Evolutionary conservation across 257 asterid species (phyloP), one percentile per base, ranked within the genome.

Genomic region (Gentiana dahurica): DNA sequence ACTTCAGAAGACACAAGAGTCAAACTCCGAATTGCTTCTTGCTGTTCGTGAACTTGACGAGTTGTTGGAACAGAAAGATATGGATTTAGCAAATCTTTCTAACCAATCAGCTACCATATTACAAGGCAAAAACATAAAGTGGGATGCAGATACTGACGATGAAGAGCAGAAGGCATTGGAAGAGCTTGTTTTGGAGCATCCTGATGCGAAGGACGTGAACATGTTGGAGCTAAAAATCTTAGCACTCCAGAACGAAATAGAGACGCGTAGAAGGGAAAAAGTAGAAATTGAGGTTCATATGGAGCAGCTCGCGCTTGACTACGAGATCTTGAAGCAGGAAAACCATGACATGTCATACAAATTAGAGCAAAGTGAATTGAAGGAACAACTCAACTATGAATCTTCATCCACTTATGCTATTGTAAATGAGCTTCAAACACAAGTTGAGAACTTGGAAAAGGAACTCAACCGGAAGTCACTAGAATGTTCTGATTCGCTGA

Each of bases 21-120:
- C 92, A 15, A 84, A 87, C 76, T 84, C 95, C 48, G 98, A 91
- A 73, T 76, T 80, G 44, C 87, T 87, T 73, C 85, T 91, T 36
- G 73, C 89, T 52, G 64, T 87, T 73, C 75, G 87, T 66, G 98
- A 87, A 74, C 94, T 87, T 58, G 78, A 61, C 72, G 80, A 78
- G 62, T 77, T 70, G 68, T 63, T 91, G 77, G 86, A 83, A 54
- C 81, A 77, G 57, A 91, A 85, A 65, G 70, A 85, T 63, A 53
- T 69, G 75, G 95, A 87, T 60, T 73, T 81, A 50, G 68, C 81
- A 63, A 75, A 67, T 66, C 91, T 86, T 69, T 69, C 95, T 59
- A 68, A 53, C 65, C 76, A 79, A 76, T 59, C 75, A 59, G 76
- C 75, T 72, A 77, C 73, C 52, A 55, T 65, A 6, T 61, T 72